phyloP scores from a whole-genome alignment of 345 rosid species.

The Turnera subulata region DNA sequence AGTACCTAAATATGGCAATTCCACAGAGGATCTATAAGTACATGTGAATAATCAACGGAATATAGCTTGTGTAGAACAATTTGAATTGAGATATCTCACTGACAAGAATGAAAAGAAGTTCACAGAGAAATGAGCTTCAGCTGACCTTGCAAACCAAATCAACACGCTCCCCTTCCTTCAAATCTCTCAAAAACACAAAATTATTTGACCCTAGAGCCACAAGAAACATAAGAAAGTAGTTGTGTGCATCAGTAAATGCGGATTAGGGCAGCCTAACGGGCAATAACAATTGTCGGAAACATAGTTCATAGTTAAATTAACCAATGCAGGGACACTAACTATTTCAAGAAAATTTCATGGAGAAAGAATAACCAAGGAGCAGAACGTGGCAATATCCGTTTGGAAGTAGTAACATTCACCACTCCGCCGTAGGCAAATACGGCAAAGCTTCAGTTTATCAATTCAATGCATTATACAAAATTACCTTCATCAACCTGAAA shows the following conservation, averaged over 20 bases:
- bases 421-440: too few species aligned
- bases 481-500: conserved; percentile 43
- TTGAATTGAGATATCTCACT: too few species aligned
- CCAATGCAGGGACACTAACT: neutral
- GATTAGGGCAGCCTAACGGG: neutral
- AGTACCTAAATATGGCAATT: conserved; percentile 46
- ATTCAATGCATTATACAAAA: too few species aligned
- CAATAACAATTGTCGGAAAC: neutral
- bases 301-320: neutral
- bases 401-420: too few species aligned
- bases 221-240: neutral
- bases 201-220: conserved; percentile 29
- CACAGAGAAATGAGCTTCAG: neutral
- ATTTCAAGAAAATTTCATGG: too few species aligned
- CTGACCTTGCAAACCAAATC: conserved; percentile 59
- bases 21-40: conserved; percentile 11
- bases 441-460: too few species aligned
- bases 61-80: too few species aligned
- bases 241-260: neutral
- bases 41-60: neutral
- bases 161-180: conserved; percentile 41
- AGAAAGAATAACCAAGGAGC: too few species aligned
- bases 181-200: conserved; percentile 51
- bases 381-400: too few species aligned
- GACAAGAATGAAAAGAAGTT: neutral